phyloP scores from a whole-genome alignment of 2,329 filamentous ascomycete genomes.

The Cercospora nicotianae region DNA sequence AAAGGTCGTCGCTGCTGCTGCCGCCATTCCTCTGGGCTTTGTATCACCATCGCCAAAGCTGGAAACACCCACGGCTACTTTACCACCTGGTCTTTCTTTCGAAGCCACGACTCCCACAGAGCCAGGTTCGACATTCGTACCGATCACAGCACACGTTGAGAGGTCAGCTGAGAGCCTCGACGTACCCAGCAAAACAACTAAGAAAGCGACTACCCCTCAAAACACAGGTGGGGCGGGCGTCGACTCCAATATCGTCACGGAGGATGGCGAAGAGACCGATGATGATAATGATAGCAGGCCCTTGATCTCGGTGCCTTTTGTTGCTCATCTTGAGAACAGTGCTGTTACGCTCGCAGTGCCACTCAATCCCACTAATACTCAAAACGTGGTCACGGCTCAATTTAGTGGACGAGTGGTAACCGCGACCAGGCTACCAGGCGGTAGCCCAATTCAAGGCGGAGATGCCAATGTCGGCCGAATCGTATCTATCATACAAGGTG shows the following conservation, averaged over 20 bases:
- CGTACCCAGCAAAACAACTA: constrained; percentile 24
- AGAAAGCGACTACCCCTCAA: neutral
- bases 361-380: constrained; percentile 16
- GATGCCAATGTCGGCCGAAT: constrained; percentile 18
- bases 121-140: constrained; percentile 21
- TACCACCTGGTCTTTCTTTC: constrained; percentile 27
- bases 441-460: neutral
- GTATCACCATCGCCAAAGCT: constrained; percentile 17
- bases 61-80: constrained; percentile 30
- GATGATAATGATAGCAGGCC: neutral
- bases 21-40: constrained; percentile 20
- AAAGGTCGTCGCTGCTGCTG: constrained; percentile 38
- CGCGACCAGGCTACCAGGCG: constrained; percentile 21
- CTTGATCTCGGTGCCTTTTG: constrained; percentile 20
- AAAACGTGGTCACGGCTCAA: constrained; percentile 26
- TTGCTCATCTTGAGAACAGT: constrained; percentile 25
- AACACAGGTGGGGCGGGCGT: neutral
- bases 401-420: constrained; percentile 24
- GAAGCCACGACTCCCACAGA: constrained; percentile 22
- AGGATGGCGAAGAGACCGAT: neutral
- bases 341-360: constrained; percentile 25
- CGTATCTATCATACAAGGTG: constrained; percentile 17
- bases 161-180: constrained; percentile 25
- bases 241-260: neutral
- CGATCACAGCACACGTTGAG: constrained; percentile 31